These are phyloP conservation scores for Puccinia coronata DNA, from an alignment of 1,284 basidiomycete species.

Conservation along the genomic window DNA sequence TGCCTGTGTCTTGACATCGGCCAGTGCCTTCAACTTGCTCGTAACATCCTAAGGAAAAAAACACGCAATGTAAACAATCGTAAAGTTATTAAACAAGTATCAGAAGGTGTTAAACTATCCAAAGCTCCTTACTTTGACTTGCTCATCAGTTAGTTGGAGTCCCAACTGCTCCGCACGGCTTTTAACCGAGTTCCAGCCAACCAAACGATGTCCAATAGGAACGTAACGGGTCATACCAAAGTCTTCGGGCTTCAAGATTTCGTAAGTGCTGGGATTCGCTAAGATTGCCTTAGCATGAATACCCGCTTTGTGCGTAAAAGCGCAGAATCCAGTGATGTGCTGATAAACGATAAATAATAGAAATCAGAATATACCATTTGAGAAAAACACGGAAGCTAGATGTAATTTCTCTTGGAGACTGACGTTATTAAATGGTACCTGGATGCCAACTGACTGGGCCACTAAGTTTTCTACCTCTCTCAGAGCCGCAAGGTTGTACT, in stretches of 20 bases:
- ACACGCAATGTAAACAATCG: background rate
- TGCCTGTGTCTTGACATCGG: slow-evolving; percentile 94
- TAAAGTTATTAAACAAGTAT: background rate
- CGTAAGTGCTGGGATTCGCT: slow-evolving; percentile 98
- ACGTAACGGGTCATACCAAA: slow-evolving; percentile 98
- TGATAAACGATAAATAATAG: slow-evolving; percentile 53
- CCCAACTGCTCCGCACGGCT: slow-evolving; percentile 96
- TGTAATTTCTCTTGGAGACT: slow-evolving; percentile 54
- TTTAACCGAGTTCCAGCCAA: slow-evolving; percentile 99
- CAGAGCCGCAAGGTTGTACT: slow-evolving; percentile 97
- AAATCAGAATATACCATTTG: slow-evolving; percentile 14
- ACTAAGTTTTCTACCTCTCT: slow-evolving; percentile 99
- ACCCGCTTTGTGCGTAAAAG: slow-evolving; percentile 99
- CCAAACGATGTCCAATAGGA: slow-evolving; percentile 95
- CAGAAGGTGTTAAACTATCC: background rate
- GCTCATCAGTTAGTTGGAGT: slow-evolving; percentile 77
- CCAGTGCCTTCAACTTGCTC: slow-evolving; percentile 98
- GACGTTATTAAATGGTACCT: slow-evolving; percentile 95
- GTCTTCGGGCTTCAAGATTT: slow-evolving; percentile 92
- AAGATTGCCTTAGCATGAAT: slow-evolving; percentile 99
- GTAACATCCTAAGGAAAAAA: slow-evolving; percentile 76
- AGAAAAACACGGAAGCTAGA: slow-evolving; percentile 13
- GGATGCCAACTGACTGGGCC: slow-evolving; percentile 96
- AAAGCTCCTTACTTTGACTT: slow-evolving; percentile 62
- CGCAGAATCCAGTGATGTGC: slow-evolving; percentile 84